Base-by-base conservation (phyloP, 306 rosid species). In the Quercus wislizeni region DNA sequence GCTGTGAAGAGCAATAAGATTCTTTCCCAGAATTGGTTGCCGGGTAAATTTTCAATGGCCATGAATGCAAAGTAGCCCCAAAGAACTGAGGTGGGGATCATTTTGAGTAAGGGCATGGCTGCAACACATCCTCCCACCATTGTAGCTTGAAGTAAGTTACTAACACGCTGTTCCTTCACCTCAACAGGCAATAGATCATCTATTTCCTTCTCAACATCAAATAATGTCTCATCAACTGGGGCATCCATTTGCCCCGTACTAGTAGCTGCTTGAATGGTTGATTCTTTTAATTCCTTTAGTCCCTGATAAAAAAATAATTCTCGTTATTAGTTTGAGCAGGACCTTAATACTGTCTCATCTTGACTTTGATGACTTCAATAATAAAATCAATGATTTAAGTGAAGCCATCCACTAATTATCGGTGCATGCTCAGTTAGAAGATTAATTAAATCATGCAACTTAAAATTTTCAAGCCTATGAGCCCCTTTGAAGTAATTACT, bases 51-150 rank as follows among this genome's bases (percentile, higher is more conserved):
- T 82, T 96, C 99, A 52, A 96, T 96, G 3, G 99, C 99, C 99
- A 96, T 96, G 86, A 88, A 96, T 55, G 99, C 99, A 61, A 96
- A 96, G 85, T 96, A 96, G 41, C 99, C 99, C 99, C 99, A 96
- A 5, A 96, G 96, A 77, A 96, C 98, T n/a, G 99, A 91, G 38
- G 99, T 96, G 18, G 99, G 99, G 20, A 96, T 96, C 88, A 19
- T 93, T 85, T 96, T 96, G 51, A 96, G 89, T 74, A 96, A 3
- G 23, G 99, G 99, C 99, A 96, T 96, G 83, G 99, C 99, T 41
- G 99, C 97, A 69, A 96, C 92, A 59, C 99, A 96, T 71, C 88
- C 98, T 80, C 93, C 99, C 4, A 93, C 98, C 98, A 96, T 86
- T 67, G 51, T 19, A 18, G 99, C 79, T 82, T 96, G 99, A 81